A percentile compares a stretch with the other conserved stretches of the same genome.
phyloP scores from a whole-genome alignment of 176 grass and related monocot species.

The Rhynchospora breviuscula region DNA sequence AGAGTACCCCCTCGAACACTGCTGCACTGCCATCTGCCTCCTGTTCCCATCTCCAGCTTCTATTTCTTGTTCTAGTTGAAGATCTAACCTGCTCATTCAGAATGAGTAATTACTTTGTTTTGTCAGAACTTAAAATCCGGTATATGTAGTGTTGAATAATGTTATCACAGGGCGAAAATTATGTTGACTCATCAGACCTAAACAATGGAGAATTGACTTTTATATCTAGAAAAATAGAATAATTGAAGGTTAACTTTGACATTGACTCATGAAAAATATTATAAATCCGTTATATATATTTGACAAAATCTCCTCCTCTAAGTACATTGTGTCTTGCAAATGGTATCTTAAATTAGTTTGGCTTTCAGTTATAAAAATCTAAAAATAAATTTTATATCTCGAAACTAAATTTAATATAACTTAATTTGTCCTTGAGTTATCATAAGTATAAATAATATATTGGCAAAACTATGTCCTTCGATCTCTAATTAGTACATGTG shows the following conservation, averaged over 20 bases:
- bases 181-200: background rate
- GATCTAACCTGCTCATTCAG: conserved; percentile 34
- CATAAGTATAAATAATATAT: background rate
- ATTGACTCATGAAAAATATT: background rate
- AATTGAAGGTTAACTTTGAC: background rate
- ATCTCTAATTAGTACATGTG: background rate
- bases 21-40: conserved; percentile 63
- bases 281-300: too few species aligned
- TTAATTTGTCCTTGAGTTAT: too few species aligned
- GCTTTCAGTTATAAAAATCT: too few species aligned
- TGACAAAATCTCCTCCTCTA: too few species aligned
- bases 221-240: background rate
- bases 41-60: conserved; percentile 93
- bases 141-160: background rate
- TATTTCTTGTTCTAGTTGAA: conserved; percentile 32
- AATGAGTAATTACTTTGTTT: background rate
- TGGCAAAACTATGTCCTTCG: background rate
- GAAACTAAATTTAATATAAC: too few species aligned
- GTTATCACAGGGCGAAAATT: background rate
- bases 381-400: too few species aligned
- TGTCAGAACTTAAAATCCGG: background rate
- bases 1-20: conserved; percentile 75
- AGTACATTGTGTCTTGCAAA: too few species aligned
- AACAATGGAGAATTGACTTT: background rate
- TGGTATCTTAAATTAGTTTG: too few species aligned